These are phyloP conservation scores for Pelargonium citronellum DNA, from an alignment of 441 rosid genomes.

Conservation along the genomic window DNA sequence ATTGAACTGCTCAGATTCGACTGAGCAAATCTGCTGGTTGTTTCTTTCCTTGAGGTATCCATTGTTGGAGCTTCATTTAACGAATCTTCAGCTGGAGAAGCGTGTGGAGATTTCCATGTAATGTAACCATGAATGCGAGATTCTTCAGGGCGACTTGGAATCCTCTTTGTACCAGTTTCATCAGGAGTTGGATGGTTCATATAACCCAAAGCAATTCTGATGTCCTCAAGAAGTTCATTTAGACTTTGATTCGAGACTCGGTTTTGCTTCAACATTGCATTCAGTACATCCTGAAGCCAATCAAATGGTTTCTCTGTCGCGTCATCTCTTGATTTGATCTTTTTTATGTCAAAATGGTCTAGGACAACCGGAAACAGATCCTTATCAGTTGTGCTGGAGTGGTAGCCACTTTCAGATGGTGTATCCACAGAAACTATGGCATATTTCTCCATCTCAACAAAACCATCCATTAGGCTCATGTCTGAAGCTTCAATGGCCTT, in stretches of 20 bases:
- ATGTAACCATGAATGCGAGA: constrained; percentile 28
- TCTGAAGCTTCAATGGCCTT: constrained; percentile 50
- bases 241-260: constrained; percentile 46
- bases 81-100: constrained; percentile 21
- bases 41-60: constrained; percentile 17
- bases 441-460: constrained; percentile 78
- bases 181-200: constrained; percentile 25
- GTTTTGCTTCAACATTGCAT: constrained; percentile 54
- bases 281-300: constrained; percentile 79
- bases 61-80: constrained; percentile 18
- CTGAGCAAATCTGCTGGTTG: constrained; percentile 18
- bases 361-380: constrained; percentile 28
- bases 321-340: constrained; percentile 25
- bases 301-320: constrained; percentile 30
- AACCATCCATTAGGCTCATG: constrained; percentile 71
- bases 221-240: constrained; percentile 59
- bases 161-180: constrained; percentile 24
- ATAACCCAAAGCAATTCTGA: constrained; percentile 64
- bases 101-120: constrained; percentile 39
- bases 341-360: constrained; percentile 22
- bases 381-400: constrained; percentile 22
- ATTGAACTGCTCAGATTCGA: constrained; percentile 30
- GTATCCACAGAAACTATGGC: constrained; percentile 53
- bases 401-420: constrained; percentile 32
- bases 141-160: constrained; percentile 19